Evolutionary conservation across 345 rosid genomes (phyloP).

Genomic region (Salix brachista): DNA sequence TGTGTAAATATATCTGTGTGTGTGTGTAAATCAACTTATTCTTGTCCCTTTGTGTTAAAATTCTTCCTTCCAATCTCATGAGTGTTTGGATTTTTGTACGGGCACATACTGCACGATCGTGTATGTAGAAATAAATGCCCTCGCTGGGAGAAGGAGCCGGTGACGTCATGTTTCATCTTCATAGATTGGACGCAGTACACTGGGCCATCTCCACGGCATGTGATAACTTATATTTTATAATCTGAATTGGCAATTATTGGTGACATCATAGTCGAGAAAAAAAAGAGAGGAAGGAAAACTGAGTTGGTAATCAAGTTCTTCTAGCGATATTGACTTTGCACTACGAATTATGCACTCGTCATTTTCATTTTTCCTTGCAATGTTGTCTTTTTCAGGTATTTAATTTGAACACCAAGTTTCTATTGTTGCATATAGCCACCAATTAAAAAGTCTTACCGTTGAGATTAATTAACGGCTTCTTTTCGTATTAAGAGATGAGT

Average conservation of each 20-base stretch:
- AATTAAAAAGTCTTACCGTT: no score
- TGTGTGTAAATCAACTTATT: no score
- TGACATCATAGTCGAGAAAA: background rate
- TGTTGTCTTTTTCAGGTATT: background rate
- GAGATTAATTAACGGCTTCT: background rate
- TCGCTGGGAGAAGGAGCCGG: background rate
- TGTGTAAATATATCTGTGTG: no score
- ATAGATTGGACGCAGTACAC: background rate
- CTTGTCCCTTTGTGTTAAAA: background rate
- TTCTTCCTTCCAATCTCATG: background rate
- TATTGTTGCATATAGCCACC: background rate
- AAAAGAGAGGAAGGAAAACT: background rate
- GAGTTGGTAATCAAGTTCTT: background rate
- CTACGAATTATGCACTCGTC: background rate
- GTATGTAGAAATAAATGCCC: slow-evolving; percentile 14
- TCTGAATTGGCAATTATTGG: background rate
- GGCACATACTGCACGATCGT: background rate
- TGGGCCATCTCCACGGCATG: background rate
- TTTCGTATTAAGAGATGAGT: no score
- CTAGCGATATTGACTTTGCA: background rate
- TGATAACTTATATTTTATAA: background rate
- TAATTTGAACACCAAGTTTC: background rate
- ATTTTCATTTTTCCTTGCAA: background rate
- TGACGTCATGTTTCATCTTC: background rate
- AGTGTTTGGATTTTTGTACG: slow-evolving; percentile 10